Base-by-base conservation (phyloP, 305 asterid genomes). In the Stenogyne calaminthoides region DNA sequence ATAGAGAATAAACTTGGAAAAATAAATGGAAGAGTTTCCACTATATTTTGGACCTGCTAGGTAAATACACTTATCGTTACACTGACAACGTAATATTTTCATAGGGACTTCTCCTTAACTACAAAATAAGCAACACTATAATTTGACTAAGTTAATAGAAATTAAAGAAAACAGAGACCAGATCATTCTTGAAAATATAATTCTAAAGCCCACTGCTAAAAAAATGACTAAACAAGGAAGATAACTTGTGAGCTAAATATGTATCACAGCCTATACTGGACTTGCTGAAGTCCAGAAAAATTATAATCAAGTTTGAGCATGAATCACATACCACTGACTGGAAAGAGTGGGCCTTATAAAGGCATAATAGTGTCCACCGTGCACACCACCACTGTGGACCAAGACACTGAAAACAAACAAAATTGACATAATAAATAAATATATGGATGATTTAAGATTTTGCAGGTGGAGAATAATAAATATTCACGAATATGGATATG, bases 341-440 rank as follows among this genome's bases (percentile, higher is more conserved):
- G 89, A 82, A 75, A 88, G 87, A 79, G 86, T 82, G 66, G 90
- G 88, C 84, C 87, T 72, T 77, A 85, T 82, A 75, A 83, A 83
- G 75, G 85, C 92, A 79, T 84, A 83, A 77, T 85, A 87, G 74
- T 85, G 90, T 16, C 92, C 92, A 58, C 90, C 85, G 11, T 87
- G 88, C 82, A 87, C 84, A 62, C 90, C 92, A 69, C 92, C 92
- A 58, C 89, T 87, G 77, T 87, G 92, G 79, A 87, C 92, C 80
- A 88, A 80, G 64, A 88, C 89, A 76, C 90, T 88, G 93, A 77
- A 55, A 82, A 60, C 57, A 77, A 68, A 46, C 46, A 36, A 74
- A 70, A 32, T 49, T 46, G 70, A 70, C 69, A 78, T 34, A 34
- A 71, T 34, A 36, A 25, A 62, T 42, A 62, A 54, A n/a, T 56